phyloP scores from a whole-genome alignment of 257 asterid species.

The Cinchona pubescens region DNA sequence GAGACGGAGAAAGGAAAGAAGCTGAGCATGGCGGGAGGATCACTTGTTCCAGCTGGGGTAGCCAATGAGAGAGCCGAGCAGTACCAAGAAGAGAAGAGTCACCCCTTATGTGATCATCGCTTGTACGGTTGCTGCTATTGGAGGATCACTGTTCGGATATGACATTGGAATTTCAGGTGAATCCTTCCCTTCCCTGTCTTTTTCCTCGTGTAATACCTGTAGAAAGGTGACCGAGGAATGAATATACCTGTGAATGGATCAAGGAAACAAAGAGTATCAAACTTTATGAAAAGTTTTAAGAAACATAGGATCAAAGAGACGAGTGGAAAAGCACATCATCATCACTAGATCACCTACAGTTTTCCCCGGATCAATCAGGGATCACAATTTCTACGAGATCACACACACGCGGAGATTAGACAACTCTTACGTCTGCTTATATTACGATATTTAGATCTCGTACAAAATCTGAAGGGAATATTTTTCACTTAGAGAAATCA shows the following conservation, averaged over 20 bases:
- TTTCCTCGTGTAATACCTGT: neutral
- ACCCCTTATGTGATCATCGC: constrained; percentile 54
- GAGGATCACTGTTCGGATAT: constrained; percentile 76
- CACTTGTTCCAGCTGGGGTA: constrained; percentile 45
- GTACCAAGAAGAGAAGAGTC: constrained; percentile 51
- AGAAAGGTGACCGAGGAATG: neutral
- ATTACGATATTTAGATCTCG: too few relatives aligned
- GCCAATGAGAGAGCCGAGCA: constrained; percentile 56
- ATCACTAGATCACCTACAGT: too few relatives aligned
- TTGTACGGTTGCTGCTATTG: constrained; percentile 62
- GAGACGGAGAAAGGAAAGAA: neutral
- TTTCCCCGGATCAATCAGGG: too few relatives aligned
- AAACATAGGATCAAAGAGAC: too few relatives aligned
- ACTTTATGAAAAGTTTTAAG: too few relatives aligned
- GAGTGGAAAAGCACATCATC: too few relatives aligned
- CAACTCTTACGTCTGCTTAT: too few relatives aligned
- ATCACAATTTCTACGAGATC: too few relatives aligned
- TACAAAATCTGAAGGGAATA: too few relatives aligned
- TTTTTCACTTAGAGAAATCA: too few relatives aligned
- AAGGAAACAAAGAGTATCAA: neutral
- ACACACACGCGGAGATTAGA: too few relatives aligned
- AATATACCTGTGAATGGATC: neutral
- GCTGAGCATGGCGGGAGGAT: constrained; percentile 80
- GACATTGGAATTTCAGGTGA: constrained; percentile 73
- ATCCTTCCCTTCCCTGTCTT: neutral